Percentiles rank a stretch among this genome's conserved stretches.
Evolutionary conservation across 495 filamentous ascomycete genomes (phyloP).

Genomic region (Penicillium egyptiacum): DNA sequence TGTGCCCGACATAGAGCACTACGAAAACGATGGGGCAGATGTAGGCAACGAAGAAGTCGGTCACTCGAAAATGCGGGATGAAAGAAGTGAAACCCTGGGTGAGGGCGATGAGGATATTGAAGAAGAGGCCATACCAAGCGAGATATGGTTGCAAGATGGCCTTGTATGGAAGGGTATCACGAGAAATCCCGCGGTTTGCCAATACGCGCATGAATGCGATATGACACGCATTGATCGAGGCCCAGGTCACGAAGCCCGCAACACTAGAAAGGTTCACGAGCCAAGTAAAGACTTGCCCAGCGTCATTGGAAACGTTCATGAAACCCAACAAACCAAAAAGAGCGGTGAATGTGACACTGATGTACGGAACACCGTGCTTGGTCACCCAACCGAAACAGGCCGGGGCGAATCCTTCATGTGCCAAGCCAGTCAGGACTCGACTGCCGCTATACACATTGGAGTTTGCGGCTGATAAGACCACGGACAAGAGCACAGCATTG

Average conservation of each 20-base stretch:
- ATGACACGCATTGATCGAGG: slow-evolving; percentile 55
- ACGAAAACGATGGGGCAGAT: slow-evolving; percentile 55
- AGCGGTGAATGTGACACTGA: slow-evolving; percentile 46
- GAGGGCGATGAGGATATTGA: slow-evolving; percentile 58
- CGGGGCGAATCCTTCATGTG: slow-evolving; percentile 59
- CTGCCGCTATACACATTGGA: slow-evolving; percentile 74
- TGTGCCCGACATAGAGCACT: slow-evolving; percentile 53
- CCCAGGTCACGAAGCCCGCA: slow-evolving; percentile 65
- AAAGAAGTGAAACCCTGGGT: slow-evolving; percentile 66
- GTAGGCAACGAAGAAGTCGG: slow-evolving; percentile 55
- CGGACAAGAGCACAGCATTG: slow-evolving; percentile 72
- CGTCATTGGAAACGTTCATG: slow-evolving; percentile 46
- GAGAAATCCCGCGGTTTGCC: slow-evolving; percentile 46
- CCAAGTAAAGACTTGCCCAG: slow-evolving; percentile 49
- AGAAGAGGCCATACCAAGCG: slow-evolving; percentile 56
- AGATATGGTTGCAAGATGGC: slow-evolving; percentile 55
- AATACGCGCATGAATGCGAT: slow-evolving; percentile 58
- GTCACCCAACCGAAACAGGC: slow-evolving; percentile 50
- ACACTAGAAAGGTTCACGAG: slow-evolving; percentile 58
- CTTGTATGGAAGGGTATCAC: slow-evolving; percentile 54
- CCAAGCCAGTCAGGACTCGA: slow-evolving; percentile 61
- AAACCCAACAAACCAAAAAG: slow-evolving; percentile 51
- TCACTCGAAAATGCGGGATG: slow-evolving; percentile 53
- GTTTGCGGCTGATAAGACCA: slow-evolving; percentile 69
- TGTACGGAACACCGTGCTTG: slow-evolving; percentile 51